phyloP scores from a whole-genome alignment of 169 alveolate species.

The Cryptosporidium bovis region DNA sequence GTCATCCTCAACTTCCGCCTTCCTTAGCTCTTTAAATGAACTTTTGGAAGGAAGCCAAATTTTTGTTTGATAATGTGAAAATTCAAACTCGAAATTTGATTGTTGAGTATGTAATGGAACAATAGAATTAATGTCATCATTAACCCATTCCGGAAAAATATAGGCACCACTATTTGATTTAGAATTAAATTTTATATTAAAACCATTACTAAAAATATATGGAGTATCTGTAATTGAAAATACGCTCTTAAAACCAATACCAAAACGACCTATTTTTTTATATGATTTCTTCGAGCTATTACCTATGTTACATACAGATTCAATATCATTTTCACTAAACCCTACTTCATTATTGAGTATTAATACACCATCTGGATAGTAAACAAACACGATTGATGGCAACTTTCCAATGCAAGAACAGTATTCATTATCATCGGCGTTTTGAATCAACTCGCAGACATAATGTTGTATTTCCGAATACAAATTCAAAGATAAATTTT shows the following conservation, averaged over 20 bases:
- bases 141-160: slow-evolving; percentile 63
- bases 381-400: slow-evolving; percentile 71
- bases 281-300: slow-evolving; percentile 57
- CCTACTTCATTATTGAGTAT: slow-evolving; percentile 79
- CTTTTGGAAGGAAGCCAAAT: slow-evolving; percentile 60
- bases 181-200: slow-evolving; percentile 21
- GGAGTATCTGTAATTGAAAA: slow-evolving; percentile 78
- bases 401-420: slow-evolving; percentile 23
- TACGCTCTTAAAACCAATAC: slow-evolving; percentile 81
- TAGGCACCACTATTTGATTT: slow-evolving; percentile 25
- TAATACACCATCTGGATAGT: slow-evolving; percentile 53
- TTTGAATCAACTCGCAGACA: slow-evolving; percentile 77
- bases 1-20: slow-evolving; percentile 4
- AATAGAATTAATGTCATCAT: background rate
- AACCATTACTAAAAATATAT: slow-evolving; percentile 79
- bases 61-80: slow-evolving; percentile 10
- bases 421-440: slow-evolving; percentile 80
- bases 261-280: slow-evolving; percentile 77
- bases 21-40: background rate
- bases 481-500: slow-evolving; percentile 74
- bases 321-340: slow-evolving; percentile 75
- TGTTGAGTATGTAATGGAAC: slow-evolving; percentile 13
- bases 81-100: slow-evolving; percentile 9
- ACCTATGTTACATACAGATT: slow-evolving; percentile 78
- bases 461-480: slow-evolving; percentile 68